These are phyloP conservation scores for Delonix regia DNA, from an alignment of 306 rosid species.

Conservation along the genomic window DNA sequence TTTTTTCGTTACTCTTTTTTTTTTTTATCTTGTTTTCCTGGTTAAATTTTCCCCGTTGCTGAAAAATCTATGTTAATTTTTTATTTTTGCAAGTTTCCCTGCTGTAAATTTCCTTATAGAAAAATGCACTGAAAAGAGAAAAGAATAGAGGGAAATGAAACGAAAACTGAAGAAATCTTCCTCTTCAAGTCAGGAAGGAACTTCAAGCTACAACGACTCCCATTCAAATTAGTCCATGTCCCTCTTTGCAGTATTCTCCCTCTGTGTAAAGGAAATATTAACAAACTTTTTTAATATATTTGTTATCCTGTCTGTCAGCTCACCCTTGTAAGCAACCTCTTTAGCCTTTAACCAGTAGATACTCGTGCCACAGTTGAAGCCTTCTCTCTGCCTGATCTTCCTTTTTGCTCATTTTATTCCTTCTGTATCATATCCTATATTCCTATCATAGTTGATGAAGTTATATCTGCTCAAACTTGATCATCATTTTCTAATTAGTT, in stretches of 20 bases:
- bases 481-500: neutral
- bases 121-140: neutral
- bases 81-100: neutral
- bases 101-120: neutral
- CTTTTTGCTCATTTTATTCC: neutral
- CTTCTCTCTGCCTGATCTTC: neutral
- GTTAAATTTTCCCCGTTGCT: neutral
- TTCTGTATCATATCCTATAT: neutral
- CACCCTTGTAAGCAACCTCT: neutral
- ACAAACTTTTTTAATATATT: neutral
- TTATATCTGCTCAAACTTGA: neutral
- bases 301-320: neutral
- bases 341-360: neutral
- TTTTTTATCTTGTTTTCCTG: neutral
- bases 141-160: neutral
- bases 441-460: neutral
- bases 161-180: neutral
- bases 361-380: neutral
- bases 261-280: neutral
- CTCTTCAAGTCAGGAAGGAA: neutral
- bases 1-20: neutral
- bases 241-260: neutral
- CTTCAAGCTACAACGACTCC: neutral
- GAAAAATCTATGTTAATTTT: neutral
- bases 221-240: neutral